phyloP scores from a whole-genome alignment of 345 rosid genomes.

The Lumnitzera racemosa region DNA sequence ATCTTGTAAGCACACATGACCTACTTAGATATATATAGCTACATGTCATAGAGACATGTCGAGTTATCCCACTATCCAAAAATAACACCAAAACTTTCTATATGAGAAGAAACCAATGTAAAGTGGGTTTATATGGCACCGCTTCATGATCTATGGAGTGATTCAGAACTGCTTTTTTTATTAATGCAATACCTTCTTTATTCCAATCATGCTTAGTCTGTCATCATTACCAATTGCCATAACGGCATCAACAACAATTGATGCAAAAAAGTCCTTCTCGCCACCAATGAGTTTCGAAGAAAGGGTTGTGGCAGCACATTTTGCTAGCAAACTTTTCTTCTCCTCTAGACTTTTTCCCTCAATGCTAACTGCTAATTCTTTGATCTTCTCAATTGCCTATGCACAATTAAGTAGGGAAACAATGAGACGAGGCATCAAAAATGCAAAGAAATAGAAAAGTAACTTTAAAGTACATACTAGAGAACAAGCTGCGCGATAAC shows the following conservation, averaged over 20 bases:
- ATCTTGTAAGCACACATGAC: no score
- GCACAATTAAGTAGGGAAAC: not conserved
- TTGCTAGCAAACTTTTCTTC: slow-evolving; percentile 75
- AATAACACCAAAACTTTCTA: no score
- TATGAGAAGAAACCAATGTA: no score
- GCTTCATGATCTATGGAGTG: no score
- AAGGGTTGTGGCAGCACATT: slow-evolving; percentile 95
- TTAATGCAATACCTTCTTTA: slow-evolving; percentile 59
- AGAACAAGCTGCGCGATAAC: slow-evolving; percentile 74
- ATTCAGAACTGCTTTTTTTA: no score
- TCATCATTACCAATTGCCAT: slow-evolving; percentile 77
- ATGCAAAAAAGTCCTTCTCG: slow-evolving; percentile 89
- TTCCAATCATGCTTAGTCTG: slow-evolving; percentile 84
- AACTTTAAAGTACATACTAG: slow-evolving; percentile 32
- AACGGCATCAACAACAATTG: slow-evolving; percentile 94
- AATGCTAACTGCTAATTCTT: slow-evolving; percentile 76
- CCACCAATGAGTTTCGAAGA: slow-evolving; percentile 98
- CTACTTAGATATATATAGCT: no score
- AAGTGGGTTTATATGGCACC: no score
- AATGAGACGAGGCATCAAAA: not conserved
- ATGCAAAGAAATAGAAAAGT: not conserved
- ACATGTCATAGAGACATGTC: no score
- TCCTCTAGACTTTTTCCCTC: slow-evolving; percentile 90
- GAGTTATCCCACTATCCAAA: no score
- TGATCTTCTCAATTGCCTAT: slow-evolving; percentile 83